These are phyloP conservation scores for Lasiosphaeria hispida DNA, from an alignment of 495 filamentous ascomycete genomes.

Conservation along the genomic window DNA sequence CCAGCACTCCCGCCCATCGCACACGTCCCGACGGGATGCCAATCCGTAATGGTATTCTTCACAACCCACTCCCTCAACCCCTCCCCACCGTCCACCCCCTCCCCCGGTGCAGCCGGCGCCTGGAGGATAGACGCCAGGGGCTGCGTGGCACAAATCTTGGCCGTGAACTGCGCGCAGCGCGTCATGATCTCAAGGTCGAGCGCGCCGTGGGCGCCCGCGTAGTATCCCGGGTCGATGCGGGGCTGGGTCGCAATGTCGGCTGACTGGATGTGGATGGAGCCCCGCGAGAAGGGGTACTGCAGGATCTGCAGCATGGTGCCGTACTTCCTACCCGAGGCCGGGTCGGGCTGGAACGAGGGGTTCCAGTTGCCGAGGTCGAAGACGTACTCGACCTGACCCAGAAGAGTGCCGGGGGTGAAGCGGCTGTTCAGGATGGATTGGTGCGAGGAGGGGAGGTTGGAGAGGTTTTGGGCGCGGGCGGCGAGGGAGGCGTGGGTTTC, in stretches of 20 bases:
- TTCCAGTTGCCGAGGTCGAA: slow-evolving; percentile 53
- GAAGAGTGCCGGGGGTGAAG: slow-evolving; percentile 27
- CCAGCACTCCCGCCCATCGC: slow-evolving; percentile 47
- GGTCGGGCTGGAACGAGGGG: slow-evolving; percentile 36
- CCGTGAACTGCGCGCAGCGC: slow-evolving; percentile 38
- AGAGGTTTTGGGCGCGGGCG: not conserved
- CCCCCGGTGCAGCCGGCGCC: slow-evolving; percentile 37
- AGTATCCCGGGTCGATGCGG: slow-evolving; percentile 47
- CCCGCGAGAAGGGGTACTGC: slow-evolving; percentile 52
- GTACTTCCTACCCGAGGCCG: slow-evolving; percentile 43
- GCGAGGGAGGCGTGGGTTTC: slow-evolving; percentile 14
- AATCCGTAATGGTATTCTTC: slow-evolving; percentile 40
- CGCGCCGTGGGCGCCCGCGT: slow-evolving; percentile 33
- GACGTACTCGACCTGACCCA: slow-evolving; percentile 53
- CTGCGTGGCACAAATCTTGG: slow-evolving; percentile 41
- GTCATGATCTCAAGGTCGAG: slow-evolving; percentile 46
- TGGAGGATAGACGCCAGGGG: slow-evolving; percentile 44
- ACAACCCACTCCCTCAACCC: slow-evolving; percentile 39
- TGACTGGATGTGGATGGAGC: slow-evolving; percentile 45
- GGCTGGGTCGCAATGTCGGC: not conserved
- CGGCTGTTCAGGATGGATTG: slow-evolving; percentile 28
- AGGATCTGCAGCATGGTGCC: slow-evolving; percentile 53
- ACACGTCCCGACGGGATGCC: slow-evolving; percentile 54
- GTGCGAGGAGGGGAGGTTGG: slow-evolving; percentile 12
- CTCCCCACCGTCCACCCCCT: slow-evolving; percentile 26